These are phyloP conservation scores for Citrus medica DNA, from an alignment of 345 rosid genomes.

Conservation along the genomic window DNA sequence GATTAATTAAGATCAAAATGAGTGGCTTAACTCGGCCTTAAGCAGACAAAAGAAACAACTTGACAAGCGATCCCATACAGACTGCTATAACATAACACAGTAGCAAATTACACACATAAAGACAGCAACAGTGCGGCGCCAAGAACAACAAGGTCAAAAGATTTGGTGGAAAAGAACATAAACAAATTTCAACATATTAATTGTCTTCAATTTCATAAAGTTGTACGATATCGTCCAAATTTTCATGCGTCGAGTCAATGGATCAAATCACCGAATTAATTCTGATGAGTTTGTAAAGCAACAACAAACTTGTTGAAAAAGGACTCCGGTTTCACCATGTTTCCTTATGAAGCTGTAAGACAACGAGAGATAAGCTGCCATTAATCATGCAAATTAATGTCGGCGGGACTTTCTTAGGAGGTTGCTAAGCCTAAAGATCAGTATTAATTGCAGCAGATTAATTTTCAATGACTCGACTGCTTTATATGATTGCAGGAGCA, in stretches of 20 bases:
- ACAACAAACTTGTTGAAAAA: background rate
- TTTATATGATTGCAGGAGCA: background rate
- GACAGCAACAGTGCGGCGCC: background rate
- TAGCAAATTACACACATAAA: background rate
- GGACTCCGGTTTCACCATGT: background rate
- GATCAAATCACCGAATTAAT: constrained; percentile 18
- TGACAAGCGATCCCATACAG: background rate
- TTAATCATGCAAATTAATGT: background rate
- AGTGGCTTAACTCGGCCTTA: background rate
- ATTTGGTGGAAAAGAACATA: background rate
- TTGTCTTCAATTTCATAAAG: background rate
- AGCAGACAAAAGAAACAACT: constrained; percentile 5
- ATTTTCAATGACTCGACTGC: background rate
- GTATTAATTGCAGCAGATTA: no score
- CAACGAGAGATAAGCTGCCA: background rate
- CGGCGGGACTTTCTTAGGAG: background rate
- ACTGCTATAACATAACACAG: background rate
- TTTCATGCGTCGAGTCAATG: background rate
- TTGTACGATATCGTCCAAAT: background rate
- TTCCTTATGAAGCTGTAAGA: background rate
- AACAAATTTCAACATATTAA: background rate
- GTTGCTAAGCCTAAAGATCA: background rate
- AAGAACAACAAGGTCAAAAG: background rate
- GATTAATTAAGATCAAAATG: background rate
- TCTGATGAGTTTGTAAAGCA: background rate